Evolutionary conservation across 305 asterid species (phyloP), one percentile per base, ranked within the genome.

Genomic region (Ruellia speciosa): DNA sequence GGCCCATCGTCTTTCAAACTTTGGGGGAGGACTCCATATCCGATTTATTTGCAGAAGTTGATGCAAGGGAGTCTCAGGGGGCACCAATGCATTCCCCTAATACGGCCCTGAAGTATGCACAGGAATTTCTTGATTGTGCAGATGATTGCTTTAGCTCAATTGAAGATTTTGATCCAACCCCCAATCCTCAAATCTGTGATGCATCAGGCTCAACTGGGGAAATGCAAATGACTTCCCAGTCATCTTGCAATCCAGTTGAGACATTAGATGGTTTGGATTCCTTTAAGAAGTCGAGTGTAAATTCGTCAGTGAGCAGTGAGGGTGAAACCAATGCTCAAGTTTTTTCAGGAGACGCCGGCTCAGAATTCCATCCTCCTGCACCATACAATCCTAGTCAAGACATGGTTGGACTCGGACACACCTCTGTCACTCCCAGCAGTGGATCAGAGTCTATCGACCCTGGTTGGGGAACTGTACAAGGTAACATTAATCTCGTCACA

Each of bases 81-180:
- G 79, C 84, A 19, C 31, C 31, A 24, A 66, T 88, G 70, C 81
- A 82, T 52, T 88, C 95, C 4, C 96, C 99, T 35, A 84, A 87
- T 61, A 76, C 99, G 7, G 94, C 87, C 43, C 56, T 79, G 69
- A 79, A 82, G 69, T 82, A 76, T 46, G 80, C 75, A 11, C 77
- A 85, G 70, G 95, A 85, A 47, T 67, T 84, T 53, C 67, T 87
- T 3, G 85, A 90, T 56, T n/a, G n/a, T n/a, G 86, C 75, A 70
- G 86, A 83, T 49, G 95, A 86, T 41, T 84, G 89, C 75, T 86
- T 86, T 58, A 84, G 93, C 70, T 83, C 95, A n/a, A 81, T 93
- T 1, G 99, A 88, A 61, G 95, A 88, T 48, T 80, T 88, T 66
- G 77, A 82, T 63, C 74, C 94, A 8, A 68, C 76, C 14, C 74